A percentile compares a stretch with the other conserved stretches of the same genome.
These are phyloP conservation scores for Coccomyxa sp. DNA, from an alignment of 139 green algal genomes.

Conservation along the genomic window DNA sequence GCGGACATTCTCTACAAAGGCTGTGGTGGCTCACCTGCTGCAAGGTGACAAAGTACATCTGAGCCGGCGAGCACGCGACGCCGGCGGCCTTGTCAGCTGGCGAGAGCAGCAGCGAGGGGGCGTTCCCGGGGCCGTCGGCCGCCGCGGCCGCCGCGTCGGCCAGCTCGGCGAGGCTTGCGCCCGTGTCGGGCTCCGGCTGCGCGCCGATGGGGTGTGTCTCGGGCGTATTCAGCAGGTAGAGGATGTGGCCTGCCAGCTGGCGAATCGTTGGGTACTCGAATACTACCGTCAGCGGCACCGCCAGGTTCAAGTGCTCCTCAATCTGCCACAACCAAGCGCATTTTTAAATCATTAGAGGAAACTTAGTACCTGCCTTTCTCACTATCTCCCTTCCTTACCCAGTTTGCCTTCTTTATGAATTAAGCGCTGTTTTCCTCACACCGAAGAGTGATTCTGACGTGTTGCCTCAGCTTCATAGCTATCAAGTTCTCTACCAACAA, in stretches of 20 bases:
- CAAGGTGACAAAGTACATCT: not conserved
- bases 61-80: not conserved
- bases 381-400: not conserved
- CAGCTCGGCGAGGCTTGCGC: not conserved
- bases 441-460: no score
- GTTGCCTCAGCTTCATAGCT: no score
- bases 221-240: not conserved
- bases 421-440: no score
- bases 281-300: not conserved
- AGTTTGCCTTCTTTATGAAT: not conserved
- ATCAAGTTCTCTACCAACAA: no score
- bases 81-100: not conserved
- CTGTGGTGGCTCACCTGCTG: not conserved
- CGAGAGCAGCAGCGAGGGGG: not conserved
- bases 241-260: not conserved
- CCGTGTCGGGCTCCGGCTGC: not conserved
- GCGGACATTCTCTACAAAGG: no score
- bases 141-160: not conserved
- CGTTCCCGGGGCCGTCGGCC: not conserved
- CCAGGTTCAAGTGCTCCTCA: conserved; percentile 3
- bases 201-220: not conserved
- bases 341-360: not conserved
- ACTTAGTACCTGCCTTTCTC: not conserved
- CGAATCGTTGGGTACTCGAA: conserved; percentile 3
- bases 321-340: not conserved